Evolutionary conservation across 2,329 filamentous ascomycete species (phyloP).

Genomic region (Phyllosticta citriasiana): DNA sequence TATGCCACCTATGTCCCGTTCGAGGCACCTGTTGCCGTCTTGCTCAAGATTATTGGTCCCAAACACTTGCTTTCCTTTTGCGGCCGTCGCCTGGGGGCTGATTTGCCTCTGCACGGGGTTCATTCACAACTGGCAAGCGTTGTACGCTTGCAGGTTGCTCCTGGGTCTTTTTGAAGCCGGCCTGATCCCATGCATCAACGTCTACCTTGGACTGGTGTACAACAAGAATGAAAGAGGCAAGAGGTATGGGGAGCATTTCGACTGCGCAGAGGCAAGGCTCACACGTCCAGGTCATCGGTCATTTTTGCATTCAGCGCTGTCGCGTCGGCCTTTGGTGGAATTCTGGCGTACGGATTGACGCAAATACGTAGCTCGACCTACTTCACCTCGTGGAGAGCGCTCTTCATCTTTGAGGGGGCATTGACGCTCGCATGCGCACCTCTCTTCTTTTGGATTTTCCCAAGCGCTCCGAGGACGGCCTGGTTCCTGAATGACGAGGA

Average conservation of each 20-base stretch:
- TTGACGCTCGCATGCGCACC: constrained; percentile 11
- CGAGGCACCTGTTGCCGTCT: constrained; percentile 48
- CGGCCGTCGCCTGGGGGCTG: constrained; percentile 42
- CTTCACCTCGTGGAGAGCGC: constrained; percentile 23
- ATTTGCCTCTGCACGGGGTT: constrained; percentile 43
- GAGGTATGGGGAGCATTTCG: constrained; percentile 47
- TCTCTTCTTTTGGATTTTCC: constrained; percentile 38
- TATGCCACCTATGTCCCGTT: constrained; percentile 44
- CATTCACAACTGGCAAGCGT: constrained; percentile 35
- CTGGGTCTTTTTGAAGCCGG: constrained; percentile 30
- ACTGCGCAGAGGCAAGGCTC: constrained; percentile 42
- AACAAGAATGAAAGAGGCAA: constrained; percentile 7
- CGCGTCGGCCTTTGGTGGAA: constrained; percentile 50
- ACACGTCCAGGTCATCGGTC: constrained; percentile 4
- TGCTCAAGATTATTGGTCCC: constrained; percentile 50
- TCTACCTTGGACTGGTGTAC: constrained; percentile 9
- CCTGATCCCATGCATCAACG: constrained; percentile 8
- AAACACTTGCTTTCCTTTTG: constrained; percentile 32
- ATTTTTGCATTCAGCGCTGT: constrained; percentile 48
- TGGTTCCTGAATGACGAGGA: constrained; percentile 46
- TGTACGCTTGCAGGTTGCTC: constrained; percentile 37
- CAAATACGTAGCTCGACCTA: constrained; percentile 50
- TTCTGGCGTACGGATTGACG: constrained; percentile 49
- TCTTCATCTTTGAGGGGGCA: constrained; percentile 25
- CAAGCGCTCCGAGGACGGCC: constrained; percentile 50